Evolutionary conservation across 495 filamentous ascomycete species (phyloP).

Genomic region (Cryomyces minteri): DNA sequence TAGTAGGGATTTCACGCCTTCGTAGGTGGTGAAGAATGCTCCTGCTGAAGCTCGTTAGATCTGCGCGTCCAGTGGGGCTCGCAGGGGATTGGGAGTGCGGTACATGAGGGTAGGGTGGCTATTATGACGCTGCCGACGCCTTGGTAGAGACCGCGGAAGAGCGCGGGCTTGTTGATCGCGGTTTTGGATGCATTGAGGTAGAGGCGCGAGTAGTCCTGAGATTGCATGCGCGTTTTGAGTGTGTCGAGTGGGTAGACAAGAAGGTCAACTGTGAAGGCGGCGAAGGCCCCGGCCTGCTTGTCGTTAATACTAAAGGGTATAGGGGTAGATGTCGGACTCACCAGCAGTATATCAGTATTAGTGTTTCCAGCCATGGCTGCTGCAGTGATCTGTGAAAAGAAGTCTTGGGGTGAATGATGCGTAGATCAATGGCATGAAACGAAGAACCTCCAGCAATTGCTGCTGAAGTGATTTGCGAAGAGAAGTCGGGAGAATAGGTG

Average conservation of each 20-base stretch:
- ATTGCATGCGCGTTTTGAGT: conserved; percentile 71
- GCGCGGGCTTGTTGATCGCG: conserved; percentile 29
- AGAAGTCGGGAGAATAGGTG: too few relatives aligned
- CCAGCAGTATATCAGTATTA: too few relatives aligned
- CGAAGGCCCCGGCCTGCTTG: conserved; percentile 55
- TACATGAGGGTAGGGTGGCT: conserved; percentile 73
- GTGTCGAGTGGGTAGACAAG: conserved; percentile 74
- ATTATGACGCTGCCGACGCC: conserved; percentile 75
- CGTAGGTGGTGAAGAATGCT: conserved; percentile 82
- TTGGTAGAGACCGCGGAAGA: conserved; percentile 70
- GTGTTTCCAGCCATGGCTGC: too few relatives aligned
- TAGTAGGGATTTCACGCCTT: conserved; percentile 44
- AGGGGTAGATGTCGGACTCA: too few relatives aligned
- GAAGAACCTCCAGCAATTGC: too few relatives aligned
- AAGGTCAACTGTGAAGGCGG: conserved; percentile 64
- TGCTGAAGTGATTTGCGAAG: too few relatives aligned
- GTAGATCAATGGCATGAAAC: too few relatives aligned
- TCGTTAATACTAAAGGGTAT: too few relatives aligned
- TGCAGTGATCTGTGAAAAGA: too few relatives aligned
- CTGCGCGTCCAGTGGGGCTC: too few relatives aligned
- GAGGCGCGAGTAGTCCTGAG: conserved; percentile 43
- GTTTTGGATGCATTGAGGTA: conserved; percentile 38
- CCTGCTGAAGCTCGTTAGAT: conserved; percentile 33
- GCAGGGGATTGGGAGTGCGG: conserved; percentile 4
- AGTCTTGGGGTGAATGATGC: too few relatives aligned